Evolutionary conservation across 441 rosid species (phyloP).

Genomic region (Populus tomentosa): DNA sequence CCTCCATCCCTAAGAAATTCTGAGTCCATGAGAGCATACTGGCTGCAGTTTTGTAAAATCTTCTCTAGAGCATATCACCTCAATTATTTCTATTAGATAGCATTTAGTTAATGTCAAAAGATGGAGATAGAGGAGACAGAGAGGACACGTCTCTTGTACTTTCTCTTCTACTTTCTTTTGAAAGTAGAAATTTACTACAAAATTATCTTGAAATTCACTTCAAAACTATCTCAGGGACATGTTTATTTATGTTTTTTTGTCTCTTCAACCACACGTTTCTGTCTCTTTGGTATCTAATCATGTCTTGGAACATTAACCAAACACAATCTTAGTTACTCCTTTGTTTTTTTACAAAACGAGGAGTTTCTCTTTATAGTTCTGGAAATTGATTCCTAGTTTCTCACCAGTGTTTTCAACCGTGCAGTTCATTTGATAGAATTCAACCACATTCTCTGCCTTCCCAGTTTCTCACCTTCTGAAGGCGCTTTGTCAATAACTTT

Average conservation of each 20-base stretch:
- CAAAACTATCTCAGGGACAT: no score
- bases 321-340: neutral
- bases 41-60: neutral
- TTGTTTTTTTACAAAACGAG: neutral
- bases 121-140: no score
- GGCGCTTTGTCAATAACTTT: slow-evolving; percentile 1
- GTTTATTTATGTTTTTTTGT: no score
- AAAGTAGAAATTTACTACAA: no score
- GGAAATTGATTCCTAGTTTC: slow-evolving; percentile 1
- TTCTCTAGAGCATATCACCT: neutral
- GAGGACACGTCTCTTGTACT: no score
- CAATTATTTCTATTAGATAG: neutral
- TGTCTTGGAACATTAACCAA: no score
- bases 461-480: slow-evolving; percentile 7
- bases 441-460: neutral
- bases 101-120: no score
- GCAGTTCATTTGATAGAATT: slow-evolving; percentile 1
- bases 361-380: neutral
- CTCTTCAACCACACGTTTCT: no score
- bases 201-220: no score
- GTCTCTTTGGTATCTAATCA: no score
- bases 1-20: neutral
- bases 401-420: neutral
- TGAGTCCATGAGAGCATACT: neutral
- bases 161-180: no score